Evolutionary conservation across 768 basidiomycete genomes (phyloP).

Genomic region (Serendipita sp.): DNA sequence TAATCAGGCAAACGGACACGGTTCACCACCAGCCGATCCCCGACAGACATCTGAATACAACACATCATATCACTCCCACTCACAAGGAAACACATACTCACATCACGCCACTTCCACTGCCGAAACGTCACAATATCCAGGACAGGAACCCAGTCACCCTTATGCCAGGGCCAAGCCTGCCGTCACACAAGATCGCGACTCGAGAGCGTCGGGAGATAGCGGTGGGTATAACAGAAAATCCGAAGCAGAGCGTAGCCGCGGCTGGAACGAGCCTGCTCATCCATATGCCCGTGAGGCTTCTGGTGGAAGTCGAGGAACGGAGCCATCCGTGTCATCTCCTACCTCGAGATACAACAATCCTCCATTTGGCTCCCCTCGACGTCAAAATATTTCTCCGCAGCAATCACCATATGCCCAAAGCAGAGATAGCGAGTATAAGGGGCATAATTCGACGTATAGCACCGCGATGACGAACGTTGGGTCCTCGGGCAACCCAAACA

Average conservation of each 20-base stretch:
- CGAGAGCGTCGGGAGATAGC: not conserved
- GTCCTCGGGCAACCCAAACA: constrained; percentile 25
- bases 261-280: not conserved
- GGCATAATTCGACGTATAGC: not conserved
- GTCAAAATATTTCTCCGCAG: not conserved
- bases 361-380: not conserved
- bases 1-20: not conserved
- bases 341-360: not conserved
- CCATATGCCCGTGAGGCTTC: not conserved
- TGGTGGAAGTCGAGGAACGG: not conserved
- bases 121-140: not conserved
- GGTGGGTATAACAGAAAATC: not conserved
- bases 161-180: not conserved
- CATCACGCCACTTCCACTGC: not conserved
- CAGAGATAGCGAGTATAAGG: not conserved
- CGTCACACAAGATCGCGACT: not conserved
- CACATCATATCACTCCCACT: not conserved
- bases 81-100: not conserved
- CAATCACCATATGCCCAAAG: not conserved
- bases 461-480: not conserved
- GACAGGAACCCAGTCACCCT: not conserved
- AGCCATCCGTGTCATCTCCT: not conserved
- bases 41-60: not conserved
- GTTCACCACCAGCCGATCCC: not conserved
- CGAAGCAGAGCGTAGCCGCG: not conserved